Evolutionary conservation across 805 yeast genomes (phyloP), one percentile per base, ranked within the genome.

Genomic region (Saccharomycopsis amapae): DNA sequence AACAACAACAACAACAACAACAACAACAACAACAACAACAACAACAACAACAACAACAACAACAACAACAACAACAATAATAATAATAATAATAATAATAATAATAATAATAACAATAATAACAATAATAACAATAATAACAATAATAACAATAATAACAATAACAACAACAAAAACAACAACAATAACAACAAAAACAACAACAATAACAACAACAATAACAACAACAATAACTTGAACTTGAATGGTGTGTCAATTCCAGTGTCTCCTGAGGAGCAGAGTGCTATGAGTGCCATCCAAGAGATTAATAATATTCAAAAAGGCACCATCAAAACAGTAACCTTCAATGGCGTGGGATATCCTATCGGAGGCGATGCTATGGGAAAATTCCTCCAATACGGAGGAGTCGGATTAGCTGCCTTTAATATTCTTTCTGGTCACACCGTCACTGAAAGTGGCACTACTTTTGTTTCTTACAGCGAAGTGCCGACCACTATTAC

Each of bases 361-460:
- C 39, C 49, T 5, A 24, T 45, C 15, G 41, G 41, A n/a, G 33
- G 28, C 10, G 50, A 42, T 25, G 28, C 38, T 2, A 23, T 38
- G 2, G 39, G 42, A 12, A 46, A 42, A 26, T 38, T 46, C 18
- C 17, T 40, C 28, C 47, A 45, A 19, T 41, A 40, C 13, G 50
- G 52, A 7, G 50, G 47, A 18, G 31, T 49, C 38, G 50, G 50
- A 6, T 34, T 48, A 28, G 52, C 48, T 5, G 52, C 49, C n/a
- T 45, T 48, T 23, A 48, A 48, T 33, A 38, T 48, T 32, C 36
- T 48, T 12, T 38, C 45, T 22, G 43, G 31, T n/a, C 50, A 35
- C 18, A 46, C 46, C 2, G 19, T 42, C 5, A 43, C 47, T 18
- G 40, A 31, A 9, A 20, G 38, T 18, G 52, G 43, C n/a, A 22